Conservation (phyloP, 2,329 filamentous ascomycete species). For the Aspergillus sp. region DNA sequence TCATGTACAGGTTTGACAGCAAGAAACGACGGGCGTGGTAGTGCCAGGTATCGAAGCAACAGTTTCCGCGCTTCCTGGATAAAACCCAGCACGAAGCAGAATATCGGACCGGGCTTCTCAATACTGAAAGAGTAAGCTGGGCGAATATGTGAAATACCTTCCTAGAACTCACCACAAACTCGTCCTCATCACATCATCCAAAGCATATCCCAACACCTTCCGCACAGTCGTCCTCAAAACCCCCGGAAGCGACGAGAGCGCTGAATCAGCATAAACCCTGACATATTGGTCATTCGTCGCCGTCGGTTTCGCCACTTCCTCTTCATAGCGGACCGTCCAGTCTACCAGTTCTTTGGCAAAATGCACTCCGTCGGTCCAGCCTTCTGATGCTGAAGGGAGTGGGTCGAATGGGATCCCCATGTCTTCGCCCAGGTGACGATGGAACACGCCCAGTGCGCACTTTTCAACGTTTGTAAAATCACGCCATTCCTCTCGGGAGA, state of each 20-base stretch:
- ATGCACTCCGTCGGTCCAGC: conserved; percentile 10
- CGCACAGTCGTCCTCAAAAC: conserved; percentile 11
- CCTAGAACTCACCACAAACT: conserved; percentile 15
- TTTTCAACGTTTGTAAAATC: conserved; percentile 61
- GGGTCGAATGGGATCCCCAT: conserved; percentile 57
- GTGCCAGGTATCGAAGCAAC: conserved; percentile 4
- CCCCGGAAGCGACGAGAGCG: conserved; percentile 15
- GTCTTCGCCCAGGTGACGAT: conserved; percentile 61
- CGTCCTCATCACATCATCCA: conserved; percentile 20
- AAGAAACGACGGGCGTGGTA: conserved; percentile 2
- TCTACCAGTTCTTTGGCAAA: conserved; percentile 9
- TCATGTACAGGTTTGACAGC: conserved; percentile 6
- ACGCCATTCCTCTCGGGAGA: conserved; percentile 66
- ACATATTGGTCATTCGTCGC: conserved; percentile 19
- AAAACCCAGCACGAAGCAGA: neutral
- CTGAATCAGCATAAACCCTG: conserved; percentile 17
- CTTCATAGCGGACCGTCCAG: conserved; percentile 16
- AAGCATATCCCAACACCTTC: conserved; percentile 14
- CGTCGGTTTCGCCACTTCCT: conserved; percentile 14
- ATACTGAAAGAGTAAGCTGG: neutral
- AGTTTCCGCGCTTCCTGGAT: neutral
- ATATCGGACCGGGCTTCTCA: neutral
- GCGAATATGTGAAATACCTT: too few species aligned
- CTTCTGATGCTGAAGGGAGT: conserved; percentile 20
- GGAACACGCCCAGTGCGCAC: conserved; percentile 64